A percentile compares a stretch with the other conserved stretches of the same genome.
Evolutionary conservation across 208 protist genomes (phyloP).

Genomic region (Crithidia expoeki): DNA sequence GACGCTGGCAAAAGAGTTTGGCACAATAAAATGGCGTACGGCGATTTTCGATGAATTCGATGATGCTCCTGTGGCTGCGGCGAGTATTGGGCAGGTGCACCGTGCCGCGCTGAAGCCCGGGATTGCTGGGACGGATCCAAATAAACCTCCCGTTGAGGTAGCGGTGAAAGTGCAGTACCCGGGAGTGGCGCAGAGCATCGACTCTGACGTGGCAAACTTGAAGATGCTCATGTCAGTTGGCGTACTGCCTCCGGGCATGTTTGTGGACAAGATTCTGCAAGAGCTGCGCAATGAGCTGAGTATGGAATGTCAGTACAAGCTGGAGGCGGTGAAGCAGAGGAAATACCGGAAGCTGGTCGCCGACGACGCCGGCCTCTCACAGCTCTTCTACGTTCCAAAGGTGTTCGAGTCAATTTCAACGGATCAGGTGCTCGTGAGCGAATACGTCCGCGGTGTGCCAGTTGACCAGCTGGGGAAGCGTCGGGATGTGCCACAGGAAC

Average conservation of each 20-base stretch:
- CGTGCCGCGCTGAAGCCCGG: constrained; percentile 58
- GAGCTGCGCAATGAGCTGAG: constrained; percentile 76
- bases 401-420: constrained; percentile 66
- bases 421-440: constrained; percentile 66
- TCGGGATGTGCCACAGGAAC: constrained; percentile 56
- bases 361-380: constrained; percentile 37
- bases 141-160: constrained; percentile 61
- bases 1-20: constrained; percentile 49
- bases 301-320: constrained; percentile 72
- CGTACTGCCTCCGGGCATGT: constrained; percentile 78
- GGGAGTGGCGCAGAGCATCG: constrained; percentile 81
- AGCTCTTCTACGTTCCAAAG: constrained; percentile 72
- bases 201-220: constrained; percentile 92
- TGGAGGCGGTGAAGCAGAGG: constrained; percentile 74
- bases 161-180: constrained; percentile 94
- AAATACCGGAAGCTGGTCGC: constrained; percentile 55
- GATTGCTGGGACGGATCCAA: constrained; percentile 36
- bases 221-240: constrained; percentile 76
- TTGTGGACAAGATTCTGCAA: constrained; percentile 81
- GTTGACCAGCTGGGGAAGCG: constrained; percentile 62
- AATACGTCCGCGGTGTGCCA: constrained; percentile 68
- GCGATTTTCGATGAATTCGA: constrained; percentile 86
- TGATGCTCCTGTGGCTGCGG: constrained; percentile 92
- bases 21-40: constrained; percentile 50
- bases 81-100: constrained; percentile 97